These are phyloP conservation scores for Cardamine chenopodiifolia DNA, from an alignment of 345 rosid species.

Conservation along the genomic window DNA sequence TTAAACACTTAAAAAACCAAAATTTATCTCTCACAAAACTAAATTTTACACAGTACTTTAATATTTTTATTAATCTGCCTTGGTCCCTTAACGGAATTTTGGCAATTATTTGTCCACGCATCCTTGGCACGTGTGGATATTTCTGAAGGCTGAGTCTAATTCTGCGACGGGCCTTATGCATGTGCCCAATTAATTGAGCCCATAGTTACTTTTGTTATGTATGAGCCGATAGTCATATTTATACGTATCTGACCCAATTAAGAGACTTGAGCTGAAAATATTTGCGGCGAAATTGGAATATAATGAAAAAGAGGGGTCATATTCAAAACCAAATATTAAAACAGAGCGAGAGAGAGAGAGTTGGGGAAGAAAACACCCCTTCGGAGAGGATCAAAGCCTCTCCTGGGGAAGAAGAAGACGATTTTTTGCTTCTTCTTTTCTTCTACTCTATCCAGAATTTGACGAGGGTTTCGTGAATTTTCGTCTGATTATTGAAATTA, in stretches of 20 bases:
- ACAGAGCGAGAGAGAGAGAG: constrained; percentile 17
- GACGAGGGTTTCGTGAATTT: background rate
- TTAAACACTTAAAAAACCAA: background rate
- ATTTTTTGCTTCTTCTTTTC: background rate
- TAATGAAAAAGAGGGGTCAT: background rate
- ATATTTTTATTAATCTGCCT: no score
- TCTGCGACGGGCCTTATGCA: background rate
- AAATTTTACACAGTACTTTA: background rate
- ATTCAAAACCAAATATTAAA: background rate
- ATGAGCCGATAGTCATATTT: constrained; percentile 5
- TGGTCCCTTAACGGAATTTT: no score
- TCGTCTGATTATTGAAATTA: background rate
- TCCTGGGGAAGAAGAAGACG: constrained; percentile 21
- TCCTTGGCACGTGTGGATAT: background rate
- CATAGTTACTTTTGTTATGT: background rate
- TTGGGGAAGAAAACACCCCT: constrained; percentile 27
- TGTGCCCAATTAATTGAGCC: background rate
- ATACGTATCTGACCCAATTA: background rate
- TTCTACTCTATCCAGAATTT: background rate
- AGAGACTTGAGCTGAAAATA: background rate
- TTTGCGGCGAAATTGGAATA: background rate
- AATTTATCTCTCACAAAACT: background rate
- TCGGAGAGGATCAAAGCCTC: constrained; percentile 25
- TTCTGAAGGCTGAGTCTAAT: background rate
- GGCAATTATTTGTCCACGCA: background rate